Conservation (phyloP, 768 basidiomycete genomes). For the Mycena albidolilacea region DNA sequence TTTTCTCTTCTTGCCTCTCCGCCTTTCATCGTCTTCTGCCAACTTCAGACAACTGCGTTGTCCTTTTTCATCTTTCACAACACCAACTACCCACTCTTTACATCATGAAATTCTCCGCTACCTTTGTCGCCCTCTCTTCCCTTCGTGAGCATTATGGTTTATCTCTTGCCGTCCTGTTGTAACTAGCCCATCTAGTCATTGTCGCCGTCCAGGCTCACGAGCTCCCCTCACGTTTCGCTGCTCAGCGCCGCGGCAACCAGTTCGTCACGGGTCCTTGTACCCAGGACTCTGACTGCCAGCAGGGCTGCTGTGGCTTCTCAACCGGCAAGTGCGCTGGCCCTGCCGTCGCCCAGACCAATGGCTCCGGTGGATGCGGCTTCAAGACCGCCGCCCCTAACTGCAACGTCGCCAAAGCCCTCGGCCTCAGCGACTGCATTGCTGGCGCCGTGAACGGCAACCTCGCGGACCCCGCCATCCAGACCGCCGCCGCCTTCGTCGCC, state of each 20-base stretch:
- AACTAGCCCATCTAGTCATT: background rate
- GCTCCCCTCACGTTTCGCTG: conserved; percentile 24
- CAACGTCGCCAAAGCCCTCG: conserved; percentile 38
- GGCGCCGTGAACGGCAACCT: conserved; percentile 4
- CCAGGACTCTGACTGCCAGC: conserved; percentile 30
- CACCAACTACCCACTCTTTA: background rate
- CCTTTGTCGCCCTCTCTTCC: conserved; percentile 22
- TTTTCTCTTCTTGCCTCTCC: background rate
- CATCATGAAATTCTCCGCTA: conserved; percentile 38
- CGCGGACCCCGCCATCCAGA: conserved; percentile 10
- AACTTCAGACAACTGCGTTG: conserved; percentile 33
- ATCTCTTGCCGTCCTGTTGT: background rate
- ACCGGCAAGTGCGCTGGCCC: conserved; percentile 45
- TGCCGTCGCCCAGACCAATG: conserved; percentile 43
- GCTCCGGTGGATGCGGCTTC: conserved; percentile 43
- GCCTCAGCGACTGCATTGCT: conserved; percentile 14
- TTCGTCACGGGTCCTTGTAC: conserved; percentile 26
- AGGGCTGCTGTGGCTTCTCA: conserved; percentile 44
- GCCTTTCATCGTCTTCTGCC: conserved; percentile 2
- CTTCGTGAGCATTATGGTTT: conserved; percentile 5
- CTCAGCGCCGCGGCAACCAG: conserved; percentile 19
- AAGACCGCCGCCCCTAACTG: conserved; percentile 41
- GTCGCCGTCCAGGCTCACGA: conserved; percentile 11
- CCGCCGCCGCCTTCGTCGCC: conserved; percentile 20
- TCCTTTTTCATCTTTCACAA: conserved; percentile 17